phyloP scores from a whole-genome alignment of 2,329 filamentous ascomycete species.

The Thielaviopsis euricoi region DNA sequence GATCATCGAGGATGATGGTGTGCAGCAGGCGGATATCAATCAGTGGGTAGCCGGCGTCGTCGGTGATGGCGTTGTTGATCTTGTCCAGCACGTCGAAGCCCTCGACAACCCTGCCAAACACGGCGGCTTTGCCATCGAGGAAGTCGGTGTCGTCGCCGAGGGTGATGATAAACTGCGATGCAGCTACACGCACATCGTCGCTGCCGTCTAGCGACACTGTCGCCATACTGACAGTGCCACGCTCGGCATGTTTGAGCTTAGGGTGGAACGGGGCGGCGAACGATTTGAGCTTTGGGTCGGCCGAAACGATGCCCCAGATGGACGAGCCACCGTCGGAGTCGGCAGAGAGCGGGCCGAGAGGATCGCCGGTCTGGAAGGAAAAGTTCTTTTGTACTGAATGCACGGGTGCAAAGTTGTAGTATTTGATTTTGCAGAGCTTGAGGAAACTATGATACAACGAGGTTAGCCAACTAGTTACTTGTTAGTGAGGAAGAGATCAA shows the following conservation, averaged over 20 bases:
- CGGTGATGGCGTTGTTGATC: conserved; percentile 78
- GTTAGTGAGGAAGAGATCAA: not conserved
- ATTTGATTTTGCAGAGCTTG: conserved; percentile 97
- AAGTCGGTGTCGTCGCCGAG: conserved; percentile 80
- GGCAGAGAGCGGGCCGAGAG: conserved; percentile 67
- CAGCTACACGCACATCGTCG: conserved; percentile 66
- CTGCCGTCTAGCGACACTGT: conserved; percentile 62
- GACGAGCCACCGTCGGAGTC: conserved; percentile 85
- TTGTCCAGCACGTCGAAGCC: conserved; percentile 89
- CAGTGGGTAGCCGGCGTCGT: conserved; percentile 70
- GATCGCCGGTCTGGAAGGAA: conserved; percentile 91
- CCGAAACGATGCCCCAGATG: conserved; percentile 73
- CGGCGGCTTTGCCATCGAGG: conserved; percentile 80
- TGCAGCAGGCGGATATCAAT: conserved; percentile 93
- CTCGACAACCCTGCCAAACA: conserved; percentile 91
- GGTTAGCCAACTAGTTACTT: too few species aligned
- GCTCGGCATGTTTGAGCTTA: conserved; percentile 75
- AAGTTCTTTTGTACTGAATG: conserved; percentile 90
- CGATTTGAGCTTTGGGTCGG: conserved; percentile 48
- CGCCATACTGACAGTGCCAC: conserved; percentile 95
- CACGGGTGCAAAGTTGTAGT: conserved; percentile 93
- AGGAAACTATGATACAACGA: conserved; percentile 85
- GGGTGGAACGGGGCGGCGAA: conserved; percentile 75
- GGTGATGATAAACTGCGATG: conserved; percentile 87
- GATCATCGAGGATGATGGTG: conserved; percentile 81